Base-by-base conservation (phyloP, 106 monocot species). In the Gastrodia elata region DNA sequence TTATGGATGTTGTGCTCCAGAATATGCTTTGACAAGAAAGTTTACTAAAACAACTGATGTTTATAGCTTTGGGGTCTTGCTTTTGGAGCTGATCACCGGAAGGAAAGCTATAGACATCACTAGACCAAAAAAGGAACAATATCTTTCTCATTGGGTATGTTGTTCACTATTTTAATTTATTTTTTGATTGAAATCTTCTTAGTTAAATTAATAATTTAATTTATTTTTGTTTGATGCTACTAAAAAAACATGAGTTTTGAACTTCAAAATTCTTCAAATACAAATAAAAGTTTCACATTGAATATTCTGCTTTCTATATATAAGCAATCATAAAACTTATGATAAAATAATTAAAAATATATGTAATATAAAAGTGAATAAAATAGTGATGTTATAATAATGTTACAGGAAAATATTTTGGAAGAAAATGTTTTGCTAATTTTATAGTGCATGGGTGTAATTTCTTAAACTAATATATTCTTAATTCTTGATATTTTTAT, bases 61-160 rank as follows among this genome's bases (percentile, higher is more conserved):
- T 1, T 87, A 87, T 27, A 87, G 87, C 65, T 87, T 82, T 68
- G 87, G 87, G 8, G 84, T 87, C 65, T 84, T 87, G 69, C 69
- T 69, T 40, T 41, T 69, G 69, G 69, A 69, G 40, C 69, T 69
- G 10, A 69, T 69, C 38, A 69, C 69, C 10, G 69, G 69, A 69
- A 39, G 39, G 40, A 69, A 74, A 55, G 79, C 74, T 7, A 68
- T 79, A 6, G 79, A 74, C 49, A n/a, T 1, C 8, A 35, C 38
- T 0, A 79, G 38, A 38, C 74, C 68, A 35, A 61, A 37, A 24
- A 30, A 36, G 9, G 79, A 79, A 38, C 79, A 73, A 27, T 39
- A 74, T 49, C 74, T 79, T 55, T 52, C 74, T 68, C 30, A 67
- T 52, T 79, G 79, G 79, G 79, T 74, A 74, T 32, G 65, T 79